phyloP scores from a whole-genome alignment of 2,329 filamentous ascomycete species.

The Pseudogymnoascus verrucosus region DNA sequence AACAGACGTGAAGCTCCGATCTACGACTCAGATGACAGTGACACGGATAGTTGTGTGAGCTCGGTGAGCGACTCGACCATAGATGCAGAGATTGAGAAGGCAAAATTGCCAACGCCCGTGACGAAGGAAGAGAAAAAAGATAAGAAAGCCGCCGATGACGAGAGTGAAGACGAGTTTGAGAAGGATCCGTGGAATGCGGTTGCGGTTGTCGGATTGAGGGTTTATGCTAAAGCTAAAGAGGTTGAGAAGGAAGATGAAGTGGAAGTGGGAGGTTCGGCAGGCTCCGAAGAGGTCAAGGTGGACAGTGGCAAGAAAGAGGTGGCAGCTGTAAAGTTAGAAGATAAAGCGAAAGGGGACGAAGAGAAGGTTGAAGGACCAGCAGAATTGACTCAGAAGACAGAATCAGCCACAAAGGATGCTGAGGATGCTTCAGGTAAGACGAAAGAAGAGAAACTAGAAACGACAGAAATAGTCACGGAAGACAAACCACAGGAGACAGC shows the following conservation, averaged over 20 bases:
- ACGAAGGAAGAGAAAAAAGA: slow-evolving; percentile 3
- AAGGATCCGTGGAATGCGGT: slow-evolving; percentile 56
- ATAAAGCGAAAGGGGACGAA: slow-evolving; percentile 18
- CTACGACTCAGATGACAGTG: neutral
- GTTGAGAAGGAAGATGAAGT: slow-evolving; percentile 18
- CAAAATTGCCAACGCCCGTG: neutral
- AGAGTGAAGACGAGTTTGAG: slow-evolving; percentile 47
- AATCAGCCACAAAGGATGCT: neutral
- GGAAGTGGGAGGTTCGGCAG: slow-evolving; percentile 14
- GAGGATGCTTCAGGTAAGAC: neutral
- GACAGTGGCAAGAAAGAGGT: slow-evolving; percentile 18
- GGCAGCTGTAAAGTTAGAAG: slow-evolving; percentile 13
- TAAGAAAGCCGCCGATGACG: slow-evolving; percentile 23
- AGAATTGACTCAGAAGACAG: neutral
- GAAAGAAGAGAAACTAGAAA: neutral
- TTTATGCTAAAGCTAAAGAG: slow-evolving; percentile 44
- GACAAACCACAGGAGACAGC: neutral
- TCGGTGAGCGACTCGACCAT: slow-evolving; percentile 3
- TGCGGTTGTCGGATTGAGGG: slow-evolving; percentile 50
- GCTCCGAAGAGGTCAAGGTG: slow-evolving; percentile 18
- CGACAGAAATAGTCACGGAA: neutral
- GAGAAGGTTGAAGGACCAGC: slow-evolving; percentile 12
- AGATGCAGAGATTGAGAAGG: slow-evolving; percentile 5
- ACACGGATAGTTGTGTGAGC: slow-evolving; percentile 3
- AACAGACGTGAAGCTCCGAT: neutral